These are phyloP conservation scores for Acidiella bohemica DNA, from an alignment of 495 filamentous ascomycete genomes.

Conservation along the genomic window DNA sequence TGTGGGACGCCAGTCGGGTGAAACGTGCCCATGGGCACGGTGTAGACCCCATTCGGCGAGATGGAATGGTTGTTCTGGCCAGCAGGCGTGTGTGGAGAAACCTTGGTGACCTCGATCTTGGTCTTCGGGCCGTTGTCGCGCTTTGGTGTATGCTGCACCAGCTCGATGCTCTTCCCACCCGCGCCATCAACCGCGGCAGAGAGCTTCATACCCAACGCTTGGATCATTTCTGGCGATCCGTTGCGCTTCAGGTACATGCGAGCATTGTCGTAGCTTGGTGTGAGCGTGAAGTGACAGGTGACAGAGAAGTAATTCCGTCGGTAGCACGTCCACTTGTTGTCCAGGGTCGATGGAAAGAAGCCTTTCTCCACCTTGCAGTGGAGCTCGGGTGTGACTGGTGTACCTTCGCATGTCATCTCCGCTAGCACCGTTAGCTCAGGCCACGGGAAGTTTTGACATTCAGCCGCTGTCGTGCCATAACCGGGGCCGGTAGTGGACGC, in stretches of 20 bases:
- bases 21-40: conserved; percentile 15
- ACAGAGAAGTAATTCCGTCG: conserved; percentile 90
- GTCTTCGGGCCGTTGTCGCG: conserved; percentile 81
- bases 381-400: conserved; percentile 57
- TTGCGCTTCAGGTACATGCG: conserved; percentile 34
- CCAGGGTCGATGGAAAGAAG: conserved; percentile 65
- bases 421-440: conserved; percentile 45
- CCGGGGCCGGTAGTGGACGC: conserved; percentile 11
- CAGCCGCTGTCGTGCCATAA: neutral
- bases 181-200: conserved; percentile 73
- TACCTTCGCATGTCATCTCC: conserved; percentile 40
- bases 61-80: conserved; percentile 9
- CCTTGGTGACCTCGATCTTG: conserved; percentile 55
- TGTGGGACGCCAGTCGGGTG: conserved; percentile 15
- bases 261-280: conserved; percentile 35
- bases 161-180: conserved; percentile 63
- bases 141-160: conserved; percentile 92
- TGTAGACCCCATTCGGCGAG: conserved; percentile 13
- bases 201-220: conserved; percentile 68
- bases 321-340: conserved; percentile 92
- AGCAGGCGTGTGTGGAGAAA: conserved; percentile 52
- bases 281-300: conserved; percentile 63
- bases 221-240: conserved; percentile 38
- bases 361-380: conserved; percentile 82
- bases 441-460: conserved; percentile 24